Percentiles rank a stretch among this genome's conserved stretches.
These are phyloP conservation scores for Carpinus fangiana DNA, from an alignment of 306 rosid species.

Conservation along the genomic window DNA sequence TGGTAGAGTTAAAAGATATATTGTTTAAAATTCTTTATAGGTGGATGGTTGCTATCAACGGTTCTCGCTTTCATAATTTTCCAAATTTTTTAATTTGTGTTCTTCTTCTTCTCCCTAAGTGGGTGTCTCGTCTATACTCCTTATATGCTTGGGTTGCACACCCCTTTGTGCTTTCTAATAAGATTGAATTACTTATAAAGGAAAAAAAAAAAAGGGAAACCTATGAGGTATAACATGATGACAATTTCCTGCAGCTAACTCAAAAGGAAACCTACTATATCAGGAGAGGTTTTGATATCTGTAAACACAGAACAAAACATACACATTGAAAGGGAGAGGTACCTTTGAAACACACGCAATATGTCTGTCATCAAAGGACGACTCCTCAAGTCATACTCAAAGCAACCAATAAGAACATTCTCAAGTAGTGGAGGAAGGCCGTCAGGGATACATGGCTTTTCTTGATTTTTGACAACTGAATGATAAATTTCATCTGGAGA, in stretches of 20 bases:
- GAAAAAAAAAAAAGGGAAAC: not conserved
- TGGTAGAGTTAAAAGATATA: too few species aligned
- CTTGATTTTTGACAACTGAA: slow-evolving; percentile 68
- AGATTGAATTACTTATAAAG: too few species aligned
- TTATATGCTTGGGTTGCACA: too few species aligned
- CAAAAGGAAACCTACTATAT: slow-evolving; percentile 3
- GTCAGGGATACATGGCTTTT: slow-evolving; percentile 72
- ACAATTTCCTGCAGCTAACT: slow-evolving; percentile 15
- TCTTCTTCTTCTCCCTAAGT: too few species aligned
- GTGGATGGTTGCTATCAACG: too few species aligned
- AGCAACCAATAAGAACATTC: slow-evolving; percentile 76
- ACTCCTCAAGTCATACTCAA: slow-evolving; percentile 89
- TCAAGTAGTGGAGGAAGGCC: slow-evolving; percentile 82
- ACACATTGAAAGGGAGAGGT: slow-evolving; percentile 8
- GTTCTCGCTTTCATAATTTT: too few species aligned
- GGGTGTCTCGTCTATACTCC: too few species aligned
- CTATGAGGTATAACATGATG: not conserved
- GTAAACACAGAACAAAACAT: not conserved
- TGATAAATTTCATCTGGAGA: slow-evolving; percentile 59
- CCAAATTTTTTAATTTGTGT: too few species aligned
- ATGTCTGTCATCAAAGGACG: slow-evolving; percentile 77
- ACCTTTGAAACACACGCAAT: slow-evolving; percentile 71
- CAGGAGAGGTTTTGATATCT: not conserved
- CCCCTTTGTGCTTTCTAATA: too few species aligned
- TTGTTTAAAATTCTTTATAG: too few species aligned